Evolutionary conservation across 805 yeast species (phyloP), one percentile per base, ranked within the genome.

Genomic region (Starmera quercuum): DNA sequence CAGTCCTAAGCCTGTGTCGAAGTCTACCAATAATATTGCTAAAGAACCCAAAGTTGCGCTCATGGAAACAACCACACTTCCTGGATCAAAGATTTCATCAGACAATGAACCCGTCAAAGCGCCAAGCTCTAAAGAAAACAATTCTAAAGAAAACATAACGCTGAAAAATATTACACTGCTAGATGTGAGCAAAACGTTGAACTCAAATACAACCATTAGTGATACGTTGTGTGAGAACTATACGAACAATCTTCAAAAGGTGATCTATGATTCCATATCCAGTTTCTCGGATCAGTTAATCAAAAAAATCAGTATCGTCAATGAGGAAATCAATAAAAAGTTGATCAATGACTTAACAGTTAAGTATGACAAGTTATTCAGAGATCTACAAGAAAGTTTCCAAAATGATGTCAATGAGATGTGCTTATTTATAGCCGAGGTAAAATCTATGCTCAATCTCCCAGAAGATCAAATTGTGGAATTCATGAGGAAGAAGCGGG

Each of bases 321-420:
- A 62, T 34, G 46, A 52, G 6, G 66, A 61, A 36, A 41, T 63
- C 36, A 63, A 60, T 34, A 47, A 51, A 27, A 59, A 52, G 33
- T 47, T 63, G 4, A 44, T 57, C 37, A 39, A 35, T 14, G 64
- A 62, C 24, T 35, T 63, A 31, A 52, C 66, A 0, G 40, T 38
- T 8, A 61, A 61, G 35, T 63, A 63, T 36, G 58, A 59, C 29
- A 37, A 29, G 0, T 25, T 61, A 24, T 55, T 63, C 32, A 44
- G 44, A 10, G 56, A 58, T 4, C 39, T 63, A 23, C 60, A 56
- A 38, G 36, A 22, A 2, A 56, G 50, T 19, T 63, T 63, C 35
- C 54, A 56, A 22, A 47, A 40, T 25, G 68, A 63, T 37, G 58
- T 63, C n/a, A 53, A 54, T 28, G 57, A 60, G 24, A 58, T 63